Evolutionary conservation across 306 rosid species (phyloP).

Genomic region (Sophora flavescens): DNA sequence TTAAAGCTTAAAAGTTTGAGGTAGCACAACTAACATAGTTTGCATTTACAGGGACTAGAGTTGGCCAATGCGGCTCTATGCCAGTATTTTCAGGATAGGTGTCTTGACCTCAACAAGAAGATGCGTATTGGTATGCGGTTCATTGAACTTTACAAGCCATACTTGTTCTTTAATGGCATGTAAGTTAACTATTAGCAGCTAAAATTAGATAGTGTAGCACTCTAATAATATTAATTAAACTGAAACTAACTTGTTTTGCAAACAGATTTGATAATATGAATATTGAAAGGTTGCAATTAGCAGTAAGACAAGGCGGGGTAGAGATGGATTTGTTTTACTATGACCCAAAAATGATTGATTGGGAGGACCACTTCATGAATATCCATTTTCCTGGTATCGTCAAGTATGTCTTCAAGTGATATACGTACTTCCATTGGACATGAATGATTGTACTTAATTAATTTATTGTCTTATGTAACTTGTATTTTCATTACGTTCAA

Average conservation of each 20-base stretch:
- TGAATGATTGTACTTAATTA: too few species aligned
- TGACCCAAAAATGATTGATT: conserved; percentile 60
- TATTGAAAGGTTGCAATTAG: conserved; percentile 58
- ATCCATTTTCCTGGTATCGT: conserved; percentile 60
- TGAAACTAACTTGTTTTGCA: not conserved
- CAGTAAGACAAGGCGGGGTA: conserved; percentile 42
- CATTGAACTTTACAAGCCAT: conserved; percentile 65
- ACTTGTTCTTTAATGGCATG: conserved; percentile 67
- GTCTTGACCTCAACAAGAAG: conserved; percentile 50
- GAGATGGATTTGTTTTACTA: conserved; percentile 60
- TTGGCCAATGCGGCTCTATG: conserved; percentile 59
- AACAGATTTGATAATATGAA: conserved; percentile 70
- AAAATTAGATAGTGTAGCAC: not conserved
- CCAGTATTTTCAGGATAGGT: conserved; percentile 54
- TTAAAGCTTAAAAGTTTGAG: too few species aligned
- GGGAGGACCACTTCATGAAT: conserved; percentile 67
- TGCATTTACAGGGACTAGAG: conserved; percentile 55
- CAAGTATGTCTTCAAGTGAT: conserved; percentile 54
- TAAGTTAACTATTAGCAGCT: conserved; percentile 36
- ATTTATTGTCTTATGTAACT: too few species aligned
- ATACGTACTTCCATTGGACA: not conserved
- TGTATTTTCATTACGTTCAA: not conserved
- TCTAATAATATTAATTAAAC: not conserved
- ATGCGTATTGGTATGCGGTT: conserved; percentile 57
- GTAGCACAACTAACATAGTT: not conserved